These are phyloP conservation scores for Sesbania bispinosa DNA, from an alignment of 306 rosid genomes.

Conservation along the genomic window DNA sequence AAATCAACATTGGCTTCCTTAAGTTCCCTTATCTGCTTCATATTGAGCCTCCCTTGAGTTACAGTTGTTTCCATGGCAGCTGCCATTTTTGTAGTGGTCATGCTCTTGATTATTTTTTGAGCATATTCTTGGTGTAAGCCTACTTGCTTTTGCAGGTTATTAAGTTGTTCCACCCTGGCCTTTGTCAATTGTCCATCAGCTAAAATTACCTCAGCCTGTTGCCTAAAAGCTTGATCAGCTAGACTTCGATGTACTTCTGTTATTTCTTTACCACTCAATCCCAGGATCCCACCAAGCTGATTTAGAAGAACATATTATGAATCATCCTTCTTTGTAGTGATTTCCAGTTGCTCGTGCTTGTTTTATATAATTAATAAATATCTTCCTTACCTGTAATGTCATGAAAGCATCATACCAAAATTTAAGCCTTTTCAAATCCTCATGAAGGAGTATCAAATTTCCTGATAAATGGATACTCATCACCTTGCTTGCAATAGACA, in stretches of 20 bases:
- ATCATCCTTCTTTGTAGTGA: conserved; percentile 81
- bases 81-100: conserved; percentile 92
- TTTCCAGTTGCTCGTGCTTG: conserved; percentile 78
- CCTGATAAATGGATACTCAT: conserved; percentile 50
- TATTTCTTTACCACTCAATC: conserved; percentile 67
- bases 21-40: conserved; percentile 94
- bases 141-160: conserved; percentile 73
- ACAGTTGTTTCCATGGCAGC: conserved; percentile 94
- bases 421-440: neutral
- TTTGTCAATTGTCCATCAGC: conserved; percentile 97
- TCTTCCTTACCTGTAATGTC: conserved; percentile 60
- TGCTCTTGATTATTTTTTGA: conserved; percentile 88
- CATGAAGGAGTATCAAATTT: conserved; percentile 11
- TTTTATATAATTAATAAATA: conserved; percentile 70
- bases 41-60: conserved; percentile 79
- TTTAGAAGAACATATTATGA: conserved; percentile 71
- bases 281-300: conserved; percentile 88
- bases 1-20: conserved; percentile 80
- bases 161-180: conserved; percentile 83
- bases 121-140: conserved; percentile 87
- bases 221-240: conserved; percentile 93
- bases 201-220: conserved; percentile 90
- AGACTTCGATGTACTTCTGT: conserved; percentile 84
- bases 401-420: conserved; percentile 18
- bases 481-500: conserved; percentile 94